Evolutionary conservation across 768 basidiomycete genomes (phyloP), one percentile per base, ranked within the genome.

Genomic region (Gautieria morchelliformis): DNA sequence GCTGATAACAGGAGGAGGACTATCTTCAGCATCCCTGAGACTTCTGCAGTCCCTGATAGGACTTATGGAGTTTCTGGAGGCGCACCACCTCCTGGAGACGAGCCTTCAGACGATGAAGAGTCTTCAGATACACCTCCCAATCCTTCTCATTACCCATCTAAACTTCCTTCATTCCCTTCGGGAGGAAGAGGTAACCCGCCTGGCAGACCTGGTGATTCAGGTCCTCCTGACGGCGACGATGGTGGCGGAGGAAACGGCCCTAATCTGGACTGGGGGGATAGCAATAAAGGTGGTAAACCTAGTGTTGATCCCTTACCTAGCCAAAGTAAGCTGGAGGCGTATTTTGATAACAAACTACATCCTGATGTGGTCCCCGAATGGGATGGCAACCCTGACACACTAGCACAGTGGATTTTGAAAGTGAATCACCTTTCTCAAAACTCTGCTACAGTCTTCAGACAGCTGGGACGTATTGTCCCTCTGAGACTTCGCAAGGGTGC

Each of bases 341-440:
- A 70, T 14, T 71, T 73, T 51, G 71, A 72, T 52, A 45, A 55
- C 17, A 71, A 71, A 47, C 50, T 72, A 24, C 69, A 70, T 50
- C 24, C 63, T 2, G 68, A 71, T 2, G 59, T 42, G 10, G 64
- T 73, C 10, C 70, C 70, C 7, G 61, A 56, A 17, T 73, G 71
- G 72, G 65, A 71, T 56, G 71, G 71, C 0, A 62, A 72, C 47
- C 57, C 62, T 0, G 63, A 68, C 19, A 64, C 58, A 5, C 61
- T 71, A 10, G 62, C 63, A 2, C 10, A 65, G 40, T 72, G 71
- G 70, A 59, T 72, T 4, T 22, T 59, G 4, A 66, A 68, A 30
- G 56, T 72, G 4, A 68, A 69, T 53, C 42, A 63, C 17, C 53
- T 71, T 1, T 56, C 65, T 0, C 30, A 61, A 42, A 47, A 59